Evolutionary conservation across 345 rosid genomes (phyloP), one percentile per base, ranked within the genome.

Genomic region (Camelina neglecta): DNA sequence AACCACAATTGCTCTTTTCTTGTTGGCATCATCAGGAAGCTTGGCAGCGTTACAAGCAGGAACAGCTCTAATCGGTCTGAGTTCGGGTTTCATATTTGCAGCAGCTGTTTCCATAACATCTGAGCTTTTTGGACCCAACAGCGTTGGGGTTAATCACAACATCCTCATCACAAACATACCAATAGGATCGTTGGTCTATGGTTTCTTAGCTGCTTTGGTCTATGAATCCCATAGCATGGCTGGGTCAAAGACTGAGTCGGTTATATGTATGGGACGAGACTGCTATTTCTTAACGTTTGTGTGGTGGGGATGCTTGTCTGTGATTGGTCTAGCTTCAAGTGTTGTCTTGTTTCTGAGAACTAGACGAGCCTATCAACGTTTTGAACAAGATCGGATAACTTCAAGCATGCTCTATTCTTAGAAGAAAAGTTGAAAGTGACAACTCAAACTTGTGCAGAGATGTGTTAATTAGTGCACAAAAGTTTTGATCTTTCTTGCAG

Each of bases 41-140:
- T 76, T 57, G n/a, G 7, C 80, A 60, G 94, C 89, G 0, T 63
- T 94, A 66, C 84, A 81, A 4, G 81, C 77, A 47, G 87, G 89
- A 49, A 94, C 97, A 6, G 84, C 97, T 26, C 36, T 94, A 16
- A 85, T 92, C 0, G 96, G 95, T 38, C 60, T 92, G 61, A 94
- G 98, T 71, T 94, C 97, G 0, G 98, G 98, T 4, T 94, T 94
- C 87, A 89, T 94, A 72, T 94, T 94, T 58, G 96, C 98, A 2
- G 93, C 93, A 2, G 97, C 98, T 0, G 97, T 94, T 74, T 90
- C 98, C 3, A 78, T 94, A 2, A 94, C 98, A 12, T 92, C 98
- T 0, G 97, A 94, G 80, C 85, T 94, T 1, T 94, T 94, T 56
- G 98, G 98, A 48, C 96, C 96, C 0, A 91, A 92, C 42, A 90